phyloP scores from a whole-genome alignment of 2,329 filamentous ascomycete species.

The Pestalotiopsis sp. region DNA sequence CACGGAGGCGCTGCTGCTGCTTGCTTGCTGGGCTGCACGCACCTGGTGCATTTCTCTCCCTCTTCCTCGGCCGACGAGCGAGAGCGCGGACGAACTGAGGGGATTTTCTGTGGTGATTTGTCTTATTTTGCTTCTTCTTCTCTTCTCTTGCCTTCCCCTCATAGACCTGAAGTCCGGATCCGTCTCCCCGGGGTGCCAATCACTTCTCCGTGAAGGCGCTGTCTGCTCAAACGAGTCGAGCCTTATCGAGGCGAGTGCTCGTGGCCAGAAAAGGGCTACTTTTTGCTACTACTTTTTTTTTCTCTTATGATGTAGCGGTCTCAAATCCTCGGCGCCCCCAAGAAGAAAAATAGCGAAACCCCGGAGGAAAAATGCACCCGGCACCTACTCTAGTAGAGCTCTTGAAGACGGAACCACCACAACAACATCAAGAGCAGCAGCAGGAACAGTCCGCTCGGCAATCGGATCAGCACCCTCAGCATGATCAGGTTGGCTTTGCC shows the following conservation, averaged over 20 bases:
- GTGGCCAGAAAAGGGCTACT: not conserved
- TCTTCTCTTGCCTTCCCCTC: not conserved
- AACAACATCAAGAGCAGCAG: conserved; percentile 18
- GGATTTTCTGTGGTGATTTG: not conserved
- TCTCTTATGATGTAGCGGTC: conserved; percentile 13
- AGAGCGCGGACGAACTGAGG: not conserved
- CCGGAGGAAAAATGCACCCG: conserved; percentile 32
- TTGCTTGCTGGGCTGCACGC: not conserved
- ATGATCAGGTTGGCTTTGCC: not conserved
- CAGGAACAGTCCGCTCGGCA: conserved; percentile 21
- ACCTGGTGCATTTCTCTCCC: not conserved
- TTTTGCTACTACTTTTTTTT: conserved; percentile 1
- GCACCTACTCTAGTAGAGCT: conserved; percentile 37
- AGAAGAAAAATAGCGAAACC: not conserved
- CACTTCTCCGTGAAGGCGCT: not conserved
- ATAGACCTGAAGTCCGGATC: not conserved
- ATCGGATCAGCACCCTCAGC: conserved; percentile 17
- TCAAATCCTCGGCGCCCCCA: not conserved
- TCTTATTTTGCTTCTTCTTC: not conserved
- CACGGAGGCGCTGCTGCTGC: not conserved
- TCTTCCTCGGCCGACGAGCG: not conserved
- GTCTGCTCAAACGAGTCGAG: not conserved
- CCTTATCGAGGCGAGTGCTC: not conserved
- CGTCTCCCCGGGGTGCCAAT: too few species aligned
- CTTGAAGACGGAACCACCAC: conserved; percentile 35